A percentile compares a stretch with the other conserved stretches of the same genome.
Conservation (phyloP, 192 early-diverging fungal genomes). For the Kickxella alabastrina region DNA sequence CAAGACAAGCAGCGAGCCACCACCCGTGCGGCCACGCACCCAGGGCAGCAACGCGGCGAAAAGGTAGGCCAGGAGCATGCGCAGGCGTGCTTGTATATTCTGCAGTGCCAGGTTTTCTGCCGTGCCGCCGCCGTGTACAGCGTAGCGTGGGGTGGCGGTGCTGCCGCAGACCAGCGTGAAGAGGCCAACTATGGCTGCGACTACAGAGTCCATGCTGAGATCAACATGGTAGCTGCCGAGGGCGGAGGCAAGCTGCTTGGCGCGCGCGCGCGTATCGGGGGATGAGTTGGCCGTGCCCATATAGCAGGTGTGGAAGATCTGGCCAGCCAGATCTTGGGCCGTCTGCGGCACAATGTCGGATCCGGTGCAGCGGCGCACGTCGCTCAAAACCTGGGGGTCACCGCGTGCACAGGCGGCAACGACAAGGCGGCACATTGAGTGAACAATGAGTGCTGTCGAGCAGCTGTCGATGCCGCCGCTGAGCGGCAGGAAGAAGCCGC, state of each 20-base stretch:
- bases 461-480: slow-evolving; percentile 99
- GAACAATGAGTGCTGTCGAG: slow-evolving; percentile 79
- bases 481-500: slow-evolving; percentile 92
- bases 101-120: slow-evolving; percentile 94
- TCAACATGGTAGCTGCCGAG: slow-evolving; percentile 93
- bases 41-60: slow-evolving; percentile 96
- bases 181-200: slow-evolving; percentile 67
- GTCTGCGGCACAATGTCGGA: slow-evolving; percentile 68
- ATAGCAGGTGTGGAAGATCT: slow-evolving; percentile 91
- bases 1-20: slow-evolving; percentile 80
- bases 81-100: slow-evolving; percentile 91
- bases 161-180: slow-evolving; percentile 73
- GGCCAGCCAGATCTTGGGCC: slow-evolving; percentile 77
- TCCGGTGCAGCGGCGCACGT: slow-evolving; percentile 65
- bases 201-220: slow-evolving; percentile 82
- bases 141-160: slow-evolving; percentile 69
- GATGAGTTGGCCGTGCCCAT: slow-evolving; percentile 95
- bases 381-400: slow-evolving; percentile 68
- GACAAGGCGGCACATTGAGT: slow-evolving; percentile 78
- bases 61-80: slow-evolving; percentile 94
- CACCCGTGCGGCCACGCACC: slow-evolving; percentile 55
- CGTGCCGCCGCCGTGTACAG: slow-evolving; percentile 76
- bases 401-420: slow-evolving; percentile 25
- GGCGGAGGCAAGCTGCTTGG: slow-evolving; percentile 67
- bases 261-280: slow-evolving; percentile 76